A percentile compares a stretch with the other conserved stretches of the same genome.
Conservation (phyloP, 495 filamentous ascomycete genomes). For the Tuber brumale region DNA sequence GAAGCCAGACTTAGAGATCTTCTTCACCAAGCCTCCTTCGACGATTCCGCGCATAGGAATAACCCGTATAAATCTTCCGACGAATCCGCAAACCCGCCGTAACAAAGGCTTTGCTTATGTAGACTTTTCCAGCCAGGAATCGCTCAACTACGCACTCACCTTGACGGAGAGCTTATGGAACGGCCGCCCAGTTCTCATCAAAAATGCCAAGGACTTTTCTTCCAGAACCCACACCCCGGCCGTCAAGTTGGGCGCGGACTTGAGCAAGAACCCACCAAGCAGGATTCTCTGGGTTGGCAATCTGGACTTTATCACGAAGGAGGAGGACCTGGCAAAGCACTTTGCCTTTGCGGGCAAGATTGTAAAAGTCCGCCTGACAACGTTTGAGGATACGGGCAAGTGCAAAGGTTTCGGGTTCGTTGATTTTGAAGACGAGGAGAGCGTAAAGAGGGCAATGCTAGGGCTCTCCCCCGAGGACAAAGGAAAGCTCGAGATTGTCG, state of each 20-base stretch:
- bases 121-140: slow-evolving; percentile 67
- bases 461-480: slow-evolving; percentile 62
- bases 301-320: slow-evolving; percentile 74
- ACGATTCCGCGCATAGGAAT: slow-evolving; percentile 62
- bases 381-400: slow-evolving; percentile 93
- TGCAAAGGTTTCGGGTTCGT: slow-evolving; percentile 98
- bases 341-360: slow-evolving; percentile 78
- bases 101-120: slow-evolving; percentile 96
- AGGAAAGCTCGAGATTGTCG: slow-evolving; percentile 53
- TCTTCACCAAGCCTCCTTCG: slow-evolving; percentile 54
- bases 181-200: slow-evolving; percentile 80
- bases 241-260: slow-evolving; percentile 37
- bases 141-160: slow-evolving; percentile 63
- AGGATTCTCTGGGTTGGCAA: slow-evolving; percentile 89
- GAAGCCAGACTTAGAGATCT: slow-evolving; percentile 62
- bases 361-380: slow-evolving; percentile 73
- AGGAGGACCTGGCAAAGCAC: slow-evolving; percentile 69
- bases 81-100: slow-evolving; percentile 43
- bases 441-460: slow-evolving; percentile 69
- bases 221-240: slow-evolving; percentile 55
- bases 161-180: slow-evolving; percentile 70
- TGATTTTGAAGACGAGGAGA: slow-evolving; percentile 70
- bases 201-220: slow-evolving; percentile 77
- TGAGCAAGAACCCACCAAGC: slow-evolving; percentile 56
- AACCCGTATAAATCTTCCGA: slow-evolving; percentile 76